Evolutionary conservation across 441 rosid genomes (phyloP).

Genomic region (Theobroma grandiflorum): DNA sequence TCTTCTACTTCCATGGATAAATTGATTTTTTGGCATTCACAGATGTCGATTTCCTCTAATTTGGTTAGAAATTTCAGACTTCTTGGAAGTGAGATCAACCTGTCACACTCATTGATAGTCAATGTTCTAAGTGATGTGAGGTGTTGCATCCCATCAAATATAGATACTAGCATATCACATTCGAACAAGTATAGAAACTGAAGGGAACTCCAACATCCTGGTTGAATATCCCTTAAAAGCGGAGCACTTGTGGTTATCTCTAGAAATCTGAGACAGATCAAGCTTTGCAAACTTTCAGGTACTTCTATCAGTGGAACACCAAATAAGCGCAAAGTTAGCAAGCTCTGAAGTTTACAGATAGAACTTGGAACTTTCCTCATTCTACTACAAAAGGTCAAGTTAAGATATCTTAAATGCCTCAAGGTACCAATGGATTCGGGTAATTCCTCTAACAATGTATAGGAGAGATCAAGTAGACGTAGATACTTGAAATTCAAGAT

Average conservation of each 20-base stretch:
- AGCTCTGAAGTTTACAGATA: constrained; percentile 3
- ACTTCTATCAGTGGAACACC: neutral
- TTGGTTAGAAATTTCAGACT: neutral
- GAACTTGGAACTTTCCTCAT: neutral
- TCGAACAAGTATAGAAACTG: neutral
- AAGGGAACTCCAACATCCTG: neutral
- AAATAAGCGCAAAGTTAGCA: neutral
- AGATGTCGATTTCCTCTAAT: neutral
- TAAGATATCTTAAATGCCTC: neutral
- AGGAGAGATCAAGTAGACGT: neutral
- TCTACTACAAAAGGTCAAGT: neutral
- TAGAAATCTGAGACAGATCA: neutral
- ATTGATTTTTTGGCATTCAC: too few relatives aligned
- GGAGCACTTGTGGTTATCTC: neutral
- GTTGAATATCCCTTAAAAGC: constrained; percentile 10
- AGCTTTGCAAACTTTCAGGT: neutral
- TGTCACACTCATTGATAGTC: accelerated
- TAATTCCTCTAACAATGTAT: neutral
- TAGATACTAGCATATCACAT: neutral
- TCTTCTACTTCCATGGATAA: too few relatives aligned
- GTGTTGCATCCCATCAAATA: neutral
- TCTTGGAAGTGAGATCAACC: neutral
- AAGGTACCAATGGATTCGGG: neutral
- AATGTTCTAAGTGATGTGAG: neutral
- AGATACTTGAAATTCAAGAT: neutral